Base-by-base conservation (phyloP, 805 yeast species). In the Candida incommunis region DNA sequence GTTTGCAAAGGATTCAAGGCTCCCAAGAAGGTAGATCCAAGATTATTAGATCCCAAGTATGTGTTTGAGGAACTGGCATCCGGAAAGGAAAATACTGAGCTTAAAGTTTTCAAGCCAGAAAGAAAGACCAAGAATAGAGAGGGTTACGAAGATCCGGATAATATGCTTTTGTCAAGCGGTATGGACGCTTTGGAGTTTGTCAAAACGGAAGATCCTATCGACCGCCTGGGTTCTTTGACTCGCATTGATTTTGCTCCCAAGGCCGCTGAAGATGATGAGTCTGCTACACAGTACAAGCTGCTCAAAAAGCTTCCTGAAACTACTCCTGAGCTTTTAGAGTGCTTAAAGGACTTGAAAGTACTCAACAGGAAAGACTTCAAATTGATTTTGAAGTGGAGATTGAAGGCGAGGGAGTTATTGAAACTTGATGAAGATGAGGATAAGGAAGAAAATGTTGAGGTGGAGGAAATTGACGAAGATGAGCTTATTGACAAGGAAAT, bases 1-100 rank as follows among this genome's bases (percentile, higher is more conserved):
- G 96, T 88, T 29, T 92, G 99, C 66, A 80, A 80, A 62, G 94
- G 94, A 11, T 92, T 83, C 69, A 90, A 88, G 63, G 96, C 97
- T 13, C 98, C 99, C 42, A 85, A 88, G 62, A 86, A 82, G 61
- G 64, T 92, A 50, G 99, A 92, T 65, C 96, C 96, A 42, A 76
- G 94, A 57, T 69, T 92, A 46, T 69, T 92, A 49, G 98, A 92
- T 61, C 84, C 97, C 15, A 83, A 75, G 58, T 87, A 83, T 59
- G 97, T 92, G 20, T 92, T 92, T 58, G 97, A 90, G 65, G 98
- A 92, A 62, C 66, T 92, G 46, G 77, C 76, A 16, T 7, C 18
- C 5, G 80, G 72, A 27, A 56, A 61, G 3, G 57, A 57, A 20
- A 83, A 85, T 61, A 82, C 80, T 60, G 96, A 92, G 65, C 86